Evolutionary conservation across 1,284 basidiomycete species (phyloP), one percentile per base, ranked within the genome.

Genomic region (Wolfiporia cocos): DNA sequence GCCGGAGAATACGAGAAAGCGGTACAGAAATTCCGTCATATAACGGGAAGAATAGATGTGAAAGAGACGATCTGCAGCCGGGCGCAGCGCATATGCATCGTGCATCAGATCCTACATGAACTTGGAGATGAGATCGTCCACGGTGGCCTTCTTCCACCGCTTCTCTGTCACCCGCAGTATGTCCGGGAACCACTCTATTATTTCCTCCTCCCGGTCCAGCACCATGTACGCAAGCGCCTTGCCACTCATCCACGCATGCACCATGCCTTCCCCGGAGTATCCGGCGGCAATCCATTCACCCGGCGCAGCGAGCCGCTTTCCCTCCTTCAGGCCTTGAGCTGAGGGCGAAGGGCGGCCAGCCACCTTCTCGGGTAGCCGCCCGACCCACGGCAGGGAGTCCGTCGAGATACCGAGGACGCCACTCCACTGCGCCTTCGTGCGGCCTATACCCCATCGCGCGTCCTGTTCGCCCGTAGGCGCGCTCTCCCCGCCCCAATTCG

Each of bases 221-320:
- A 81, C 58, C 76, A 81, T 81, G 45, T 66, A 54, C 10, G 77
- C 78, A 37, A 82, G 54, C 3, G 76, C 78, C 46, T 69, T 69
- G 2, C 71, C 70, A 46, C 75, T 73, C 54, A 79, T 52, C 76
- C 78, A 82, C 4, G 77, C 79, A 51, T 81, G 71, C 2, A 74
- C 73, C 81, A 83, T 83, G 4, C 81, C 80, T 49, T 83, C 80
- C 1, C 81, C 80, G 9, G 69, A 68, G 49, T 78, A 83, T 1
- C 78, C 81, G 15, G 76, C 79, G 15, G 69, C 57, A 24, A 74
- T 67, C 71, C 71, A 73, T 47, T 73, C 72, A 11, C 71, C 72
- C 2, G 70, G 63, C 0, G 59, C 40, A 5, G 65, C 46, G 34
- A 35, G 34, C 36, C 17, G 10, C 33, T 3, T 19, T 19, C 28